A percentile compares a stretch with the other conserved stretches of the same genome.
Conservation (phyloP, 2,329 filamentous ascomycete species). For the Scorias spongiosa region DNA sequence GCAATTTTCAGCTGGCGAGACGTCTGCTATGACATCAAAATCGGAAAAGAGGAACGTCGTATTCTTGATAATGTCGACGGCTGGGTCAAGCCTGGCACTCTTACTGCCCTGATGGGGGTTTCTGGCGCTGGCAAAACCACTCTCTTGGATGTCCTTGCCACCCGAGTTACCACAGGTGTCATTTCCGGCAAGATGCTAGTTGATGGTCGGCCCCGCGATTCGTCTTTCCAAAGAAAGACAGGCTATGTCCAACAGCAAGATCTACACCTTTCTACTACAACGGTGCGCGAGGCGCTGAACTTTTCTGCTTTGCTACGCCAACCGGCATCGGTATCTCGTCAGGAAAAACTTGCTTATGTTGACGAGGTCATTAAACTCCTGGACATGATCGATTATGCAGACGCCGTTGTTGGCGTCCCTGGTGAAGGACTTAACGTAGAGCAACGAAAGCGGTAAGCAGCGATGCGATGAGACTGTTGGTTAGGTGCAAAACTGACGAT, state of each 20-base stretch:
- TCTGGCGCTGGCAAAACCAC: conserved; percentile 92
- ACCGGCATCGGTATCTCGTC: conserved; percentile 52
- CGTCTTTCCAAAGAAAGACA: conserved; percentile 79
- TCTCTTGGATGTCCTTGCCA: conserved; percentile 70
- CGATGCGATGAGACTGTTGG: no score
- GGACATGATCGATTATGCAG: conserved; percentile 80
- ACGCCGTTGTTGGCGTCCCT: conserved; percentile 78
- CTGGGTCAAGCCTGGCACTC: conserved; percentile 83
- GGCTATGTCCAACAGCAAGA: conserved; percentile 91
- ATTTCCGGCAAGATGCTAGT: conserved; percentile 80
- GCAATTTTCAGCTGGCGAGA: conserved; percentile 77
- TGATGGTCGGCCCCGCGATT: conserved; percentile 57
- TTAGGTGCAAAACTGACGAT: no score
- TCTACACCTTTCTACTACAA: conserved; percentile 69
- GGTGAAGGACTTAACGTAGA: conserved; percentile 67
- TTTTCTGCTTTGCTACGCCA: conserved; percentile 81
- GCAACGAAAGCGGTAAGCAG: conserved; percentile 39
- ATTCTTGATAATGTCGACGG: conserved; percentile 79
- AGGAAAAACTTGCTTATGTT: conserved; percentile 76
- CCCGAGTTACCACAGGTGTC: conserved; percentile 76
- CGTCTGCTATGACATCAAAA: conserved; percentile 65
- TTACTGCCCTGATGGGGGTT: conserved; percentile 71
- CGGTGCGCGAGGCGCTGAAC: conserved; percentile 72
- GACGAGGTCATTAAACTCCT: conserved; percentile 81
- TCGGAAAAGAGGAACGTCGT: conserved; percentile 59